Evolutionary conservation across 2,329 filamentous ascomycete genomes (phyloP).

Genomic region (Penicillium palitans): DNA sequence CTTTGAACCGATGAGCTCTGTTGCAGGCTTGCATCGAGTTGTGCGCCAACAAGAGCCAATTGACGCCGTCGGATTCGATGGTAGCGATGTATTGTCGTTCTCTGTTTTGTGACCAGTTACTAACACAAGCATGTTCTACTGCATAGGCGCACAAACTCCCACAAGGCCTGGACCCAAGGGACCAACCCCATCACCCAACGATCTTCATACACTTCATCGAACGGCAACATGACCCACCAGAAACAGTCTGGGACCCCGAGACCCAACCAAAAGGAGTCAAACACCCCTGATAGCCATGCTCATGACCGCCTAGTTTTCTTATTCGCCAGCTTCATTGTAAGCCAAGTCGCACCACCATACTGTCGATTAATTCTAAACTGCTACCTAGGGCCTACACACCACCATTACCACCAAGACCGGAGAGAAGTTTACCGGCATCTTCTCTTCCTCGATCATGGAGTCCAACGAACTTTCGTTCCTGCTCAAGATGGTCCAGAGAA

Average conservation of each 20-base stretch:
- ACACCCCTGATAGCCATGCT: slow-evolving; percentile 57
- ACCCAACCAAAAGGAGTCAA: slow-evolving; percentile 50
- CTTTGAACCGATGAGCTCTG: slow-evolving; percentile 13
- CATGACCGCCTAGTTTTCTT: slow-evolving; percentile 62
- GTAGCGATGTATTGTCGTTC: background rate
- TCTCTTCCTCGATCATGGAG: slow-evolving; percentile 58
- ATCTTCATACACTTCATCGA: slow-evolving; percentile 51
- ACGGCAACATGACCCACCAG: slow-evolving; percentile 52
- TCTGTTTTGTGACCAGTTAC: slow-evolving; percentile 7
- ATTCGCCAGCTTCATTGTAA: slow-evolving; percentile 59
- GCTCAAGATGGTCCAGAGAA: slow-evolving; percentile 66
- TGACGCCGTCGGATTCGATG: slow-evolving; percentile 14
- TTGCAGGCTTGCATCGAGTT: slow-evolving; percentile 12
- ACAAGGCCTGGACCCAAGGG: slow-evolving; percentile 62
- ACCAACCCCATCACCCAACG: slow-evolving; percentile 63
- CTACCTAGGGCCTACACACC: slow-evolving; percentile 54
- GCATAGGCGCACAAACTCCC: slow-evolving; percentile 53
- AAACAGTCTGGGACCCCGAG: slow-evolving; percentile 45
- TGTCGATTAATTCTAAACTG: slow-evolving; percentile 16
- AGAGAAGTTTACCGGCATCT: slow-evolving; percentile 62
- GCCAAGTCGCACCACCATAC: slow-evolving; percentile 29
- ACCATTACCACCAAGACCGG: slow-evolving; percentile 60
- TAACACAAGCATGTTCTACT: slow-evolving; percentile 24
- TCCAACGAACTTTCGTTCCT: slow-evolving; percentile 55
- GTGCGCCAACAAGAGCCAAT: slow-evolving; percentile 22